phyloP scores from a whole-genome alignment of 176 grass and related monocot species.

The Carex cristatella region DNA sequence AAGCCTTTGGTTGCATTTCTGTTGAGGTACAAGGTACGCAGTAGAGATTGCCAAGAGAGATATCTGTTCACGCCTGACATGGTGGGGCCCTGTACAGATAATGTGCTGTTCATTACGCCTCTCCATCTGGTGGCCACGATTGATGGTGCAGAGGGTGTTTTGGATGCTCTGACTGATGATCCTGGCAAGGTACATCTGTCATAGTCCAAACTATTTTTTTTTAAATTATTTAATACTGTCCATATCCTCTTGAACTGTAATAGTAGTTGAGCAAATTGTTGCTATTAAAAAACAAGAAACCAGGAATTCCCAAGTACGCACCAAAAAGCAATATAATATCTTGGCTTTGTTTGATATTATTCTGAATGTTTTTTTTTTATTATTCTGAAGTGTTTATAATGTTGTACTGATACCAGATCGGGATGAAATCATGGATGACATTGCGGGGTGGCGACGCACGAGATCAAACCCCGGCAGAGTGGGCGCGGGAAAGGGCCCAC shows the following conservation, averaged over 20 bases:
- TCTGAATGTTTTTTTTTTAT: neutral
- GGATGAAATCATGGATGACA: constrained; percentile 67
- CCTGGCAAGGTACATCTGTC: constrained; percentile 44
- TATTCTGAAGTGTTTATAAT: neutral
- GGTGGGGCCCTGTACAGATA: constrained; percentile 23
- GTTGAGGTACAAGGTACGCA: constrained; percentile 43
- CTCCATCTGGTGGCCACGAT: constrained; percentile 63
- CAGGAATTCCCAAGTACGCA: neutral
- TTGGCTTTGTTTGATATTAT: constrained; percentile 11
- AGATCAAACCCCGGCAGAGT: constrained; percentile 64
- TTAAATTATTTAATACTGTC: neutral
- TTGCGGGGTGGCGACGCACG: constrained; percentile 33
- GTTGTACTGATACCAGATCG: constrained; percentile 37
- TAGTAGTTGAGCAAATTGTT: neutral
- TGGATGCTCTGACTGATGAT: constrained; percentile 77
- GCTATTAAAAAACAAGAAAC: neutral
- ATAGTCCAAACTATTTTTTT: constrained; percentile 2
- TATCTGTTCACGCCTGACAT: constrained; percentile 60
- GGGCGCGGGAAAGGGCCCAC: constrained; percentile 44
- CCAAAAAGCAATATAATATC: neutral
- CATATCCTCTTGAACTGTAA: neutral
- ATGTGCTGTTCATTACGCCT: constrained; percentile 40
- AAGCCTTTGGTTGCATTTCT: constrained; percentile 52
- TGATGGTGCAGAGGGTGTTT: constrained; percentile 36
- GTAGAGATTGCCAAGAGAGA: neutral